These are phyloP conservation scores for Phytophthora pluvialis DNA, from an alignment of 352 stramenopile species.

Conservation along the genomic window DNA sequence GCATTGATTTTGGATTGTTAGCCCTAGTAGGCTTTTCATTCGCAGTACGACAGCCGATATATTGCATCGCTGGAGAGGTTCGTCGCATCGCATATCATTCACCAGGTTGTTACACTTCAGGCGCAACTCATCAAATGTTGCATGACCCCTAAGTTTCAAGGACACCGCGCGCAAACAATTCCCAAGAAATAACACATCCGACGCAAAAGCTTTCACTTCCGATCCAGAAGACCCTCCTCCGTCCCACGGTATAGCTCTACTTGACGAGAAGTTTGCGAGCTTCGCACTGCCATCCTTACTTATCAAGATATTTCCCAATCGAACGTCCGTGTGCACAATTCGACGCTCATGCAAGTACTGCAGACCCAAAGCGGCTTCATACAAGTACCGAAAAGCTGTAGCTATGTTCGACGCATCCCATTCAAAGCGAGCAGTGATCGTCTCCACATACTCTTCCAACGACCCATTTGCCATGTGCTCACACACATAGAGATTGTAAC, in stretches of 20 bases:
- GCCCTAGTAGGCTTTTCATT: constrained; percentile 1
- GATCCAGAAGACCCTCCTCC: background rate
- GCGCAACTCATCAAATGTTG: background rate
- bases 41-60: constrained; percentile 6
- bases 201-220: background rate
- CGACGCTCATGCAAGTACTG: constrained; percentile 8
- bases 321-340: constrained; percentile 6
- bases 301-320: constrained; percentile 8
- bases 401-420: background rate
- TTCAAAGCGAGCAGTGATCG: background rate
- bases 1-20: background rate
- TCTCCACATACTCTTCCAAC: constrained; percentile 5
- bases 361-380: constrained; percentile 4
- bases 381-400: constrained; percentile 1
- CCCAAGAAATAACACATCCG: constrained; percentile 2
- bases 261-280: constrained; percentile 7
- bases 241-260: background rate
- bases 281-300: constrained; percentile 5
- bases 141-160: background rate
- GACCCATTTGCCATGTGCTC: constrained; percentile 13
- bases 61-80: constrained; percentile 1
- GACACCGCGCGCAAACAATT: constrained; percentile 7
- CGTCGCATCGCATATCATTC: background rate
- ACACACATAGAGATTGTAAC: constrained; percentile 13
- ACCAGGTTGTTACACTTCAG: background rate